Percentiles rank a stretch among this genome's conserved stretches.
phyloP scores from a whole-genome alignment of 2,329 filamentous ascomycete species.

The Pseudogymnoascus sp. region DNA sequence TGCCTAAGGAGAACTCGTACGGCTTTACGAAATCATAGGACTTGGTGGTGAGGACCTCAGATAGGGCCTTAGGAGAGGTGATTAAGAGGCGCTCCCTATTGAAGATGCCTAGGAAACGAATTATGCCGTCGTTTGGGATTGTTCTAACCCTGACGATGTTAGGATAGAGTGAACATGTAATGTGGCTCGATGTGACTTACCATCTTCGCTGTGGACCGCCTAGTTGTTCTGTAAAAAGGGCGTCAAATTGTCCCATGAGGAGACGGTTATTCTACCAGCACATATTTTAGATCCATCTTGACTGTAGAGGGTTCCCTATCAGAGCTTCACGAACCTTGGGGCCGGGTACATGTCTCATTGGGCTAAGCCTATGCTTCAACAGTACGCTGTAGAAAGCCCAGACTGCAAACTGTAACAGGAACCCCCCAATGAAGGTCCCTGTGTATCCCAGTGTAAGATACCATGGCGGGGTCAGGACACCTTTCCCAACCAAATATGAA shows the following conservation, averaged over 20 bases:
- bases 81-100: slow-evolving; percentile 58
- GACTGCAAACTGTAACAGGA: slow-evolving; percentile 29
- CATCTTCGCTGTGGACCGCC: slow-evolving; percentile 33
- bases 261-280: slow-evolving; percentile 31
- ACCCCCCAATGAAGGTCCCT: slow-evolving; percentile 35
- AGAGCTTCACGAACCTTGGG: slow-evolving; percentile 36
- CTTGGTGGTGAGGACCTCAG: slow-evolving; percentile 61
- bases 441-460: slow-evolving; percentile 21
- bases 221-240: slow-evolving; percentile 32
- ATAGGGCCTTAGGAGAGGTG: slow-evolving; percentile 56
- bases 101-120: slow-evolving; percentile 57
- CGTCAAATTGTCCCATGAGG: slow-evolving; percentile 38
- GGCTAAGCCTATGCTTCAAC: slow-evolving; percentile 52
- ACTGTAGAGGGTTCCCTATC: slow-evolving; percentile 3
- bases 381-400: slow-evolving; percentile 37
- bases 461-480: background rate
- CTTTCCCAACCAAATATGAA: background rate
- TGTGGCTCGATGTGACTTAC: slow-evolving; percentile 21
- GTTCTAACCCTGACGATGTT: slow-evolving; percentile 42
- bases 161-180: slow-evolving; percentile 26
- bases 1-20: slow-evolving; percentile 25
- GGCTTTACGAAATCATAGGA: slow-evolving; percentile 67
- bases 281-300: background rate
- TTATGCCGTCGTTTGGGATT: slow-evolving; percentile 60
- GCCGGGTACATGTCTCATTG: slow-evolving; percentile 49